Base-by-base conservation (phyloP, 2,329 filamentous ascomycete species). In the Nakataea oryzae region DNA sequence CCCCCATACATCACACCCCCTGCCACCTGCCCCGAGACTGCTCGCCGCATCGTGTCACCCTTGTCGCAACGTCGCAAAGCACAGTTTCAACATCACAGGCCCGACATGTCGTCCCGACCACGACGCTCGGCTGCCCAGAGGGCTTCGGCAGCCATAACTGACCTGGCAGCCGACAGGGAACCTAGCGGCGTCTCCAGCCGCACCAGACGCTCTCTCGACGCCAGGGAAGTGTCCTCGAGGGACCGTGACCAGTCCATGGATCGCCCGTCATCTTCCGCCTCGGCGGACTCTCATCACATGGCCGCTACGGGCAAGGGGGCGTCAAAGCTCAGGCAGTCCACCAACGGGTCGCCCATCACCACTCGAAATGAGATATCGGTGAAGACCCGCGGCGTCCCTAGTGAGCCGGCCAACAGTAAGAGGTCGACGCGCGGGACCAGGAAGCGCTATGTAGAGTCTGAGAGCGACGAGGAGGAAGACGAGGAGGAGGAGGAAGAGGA, bases 381-480 rank as follows among this genome's bases (percentile, higher is more conserved):
- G 12, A 68, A 64, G 63, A 69, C 70, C 59, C 70, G 73, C 50
- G 74, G 76, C 41, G 41, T 21, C 6, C 41, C 27, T 69, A 70
- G 57, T 79, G 79, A 61, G 73, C 73, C 28, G 76, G 75, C 28
- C 76, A 77, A 32, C 77, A 81, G 79, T 50, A 82, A 81, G 67
- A 76, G 82, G 59, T 66, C 69, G 7, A 83, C 80, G 63, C 78
- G 82, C 11, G 80, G 79, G 7, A 77, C 76, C 24, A 83, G 83
- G 73, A 85, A 85, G 73, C 85, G 78, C 66, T 86, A 86, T 62
- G 80, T 86, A 28, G 82, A 85, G 64, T 82, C 80, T 50, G 79
- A 78, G 61, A 76, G 75, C 50, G 77, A 78, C n/a, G 77, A 78
- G 28, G 76, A 77, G 3, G 78, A 78, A 70, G 21, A 70, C n/a